Percentiles rank a stretch among this genome's conserved stretches.
Evolutionary conservation across 1,284 basidiomycete genomes (phyloP).

Genomic region (Boletus semigastroideus): DNA sequence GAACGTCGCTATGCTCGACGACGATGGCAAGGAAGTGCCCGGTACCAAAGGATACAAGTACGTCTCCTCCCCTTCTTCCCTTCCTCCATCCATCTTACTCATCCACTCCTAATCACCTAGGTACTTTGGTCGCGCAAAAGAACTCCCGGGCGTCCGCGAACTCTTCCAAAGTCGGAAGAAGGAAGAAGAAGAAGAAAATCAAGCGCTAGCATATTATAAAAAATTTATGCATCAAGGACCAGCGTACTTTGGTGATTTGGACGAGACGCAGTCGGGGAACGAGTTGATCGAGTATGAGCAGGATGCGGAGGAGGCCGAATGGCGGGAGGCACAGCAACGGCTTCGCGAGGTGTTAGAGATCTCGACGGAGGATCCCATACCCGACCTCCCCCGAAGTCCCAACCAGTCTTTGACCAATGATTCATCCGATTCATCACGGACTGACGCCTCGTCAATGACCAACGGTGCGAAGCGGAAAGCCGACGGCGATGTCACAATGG

Average conservation of each 20-base stretch:
- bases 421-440: constrained; percentile 23
- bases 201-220: constrained; percentile 76
- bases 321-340: constrained; percentile 65
- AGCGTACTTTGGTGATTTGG: constrained; percentile 89
- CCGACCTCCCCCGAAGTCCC: constrained; percentile 44
- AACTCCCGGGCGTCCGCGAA: constrained; percentile 94
- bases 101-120: constrained; percentile 39
- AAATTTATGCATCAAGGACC: constrained; percentile 89
- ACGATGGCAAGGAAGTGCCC: constrained; percentile 93
- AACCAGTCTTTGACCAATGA: constrained; percentile 16
- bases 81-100: background rate
- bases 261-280: constrained; percentile 64
- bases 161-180: constrained; percentile 84
- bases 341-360: constrained; percentile 60
- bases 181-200: constrained; percentile 84
- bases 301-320: constrained; percentile 76
- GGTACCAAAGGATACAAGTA: constrained; percentile 99
- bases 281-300: constrained; percentile 73
- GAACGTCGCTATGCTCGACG: constrained; percentile 88
- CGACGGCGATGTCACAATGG: constrained; percentile 43
- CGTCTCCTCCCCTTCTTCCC: constrained; percentile 28
- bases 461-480: constrained; percentile 52
- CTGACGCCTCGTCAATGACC: background rate
- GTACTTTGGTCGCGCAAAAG: constrained; percentile 97
- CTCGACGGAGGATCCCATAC: constrained; percentile 49